phyloP scores from a whole-genome alignment of 345 rosid species.

The Microthlaspi erraticum region DNA sequence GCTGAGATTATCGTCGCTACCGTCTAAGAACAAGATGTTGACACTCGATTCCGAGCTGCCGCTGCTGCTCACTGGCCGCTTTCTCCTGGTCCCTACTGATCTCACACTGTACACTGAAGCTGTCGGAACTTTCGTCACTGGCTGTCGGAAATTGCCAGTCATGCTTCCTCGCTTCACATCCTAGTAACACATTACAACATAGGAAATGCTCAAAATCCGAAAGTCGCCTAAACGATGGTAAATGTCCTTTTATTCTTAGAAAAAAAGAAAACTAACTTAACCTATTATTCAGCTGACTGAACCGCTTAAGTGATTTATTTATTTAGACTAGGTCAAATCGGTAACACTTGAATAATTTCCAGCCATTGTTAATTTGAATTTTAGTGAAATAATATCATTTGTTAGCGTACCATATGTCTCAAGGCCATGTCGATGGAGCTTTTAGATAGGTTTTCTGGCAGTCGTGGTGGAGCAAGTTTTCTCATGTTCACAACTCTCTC shows the following conservation, averaged over 20 bases:
- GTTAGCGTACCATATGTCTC: slow-evolving; percentile 67
- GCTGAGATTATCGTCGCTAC: slow-evolving; percentile 47
- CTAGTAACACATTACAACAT: slow-evolving; percentile 10
- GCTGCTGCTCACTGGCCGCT: slow-evolving; percentile 64
- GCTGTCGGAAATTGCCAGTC: slow-evolving; percentile 61
- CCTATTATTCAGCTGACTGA: too few relatives aligned
- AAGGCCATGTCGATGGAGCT: slow-evolving; percentile 86
- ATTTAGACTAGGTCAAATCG: background rate
- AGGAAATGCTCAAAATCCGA: background rate
- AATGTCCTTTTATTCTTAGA: too few relatives aligned
- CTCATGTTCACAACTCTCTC: slow-evolving; percentile 71
- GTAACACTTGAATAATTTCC: background rate
- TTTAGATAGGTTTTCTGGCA: slow-evolving; percentile 58
- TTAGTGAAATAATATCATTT: background rate
- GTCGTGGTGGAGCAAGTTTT: slow-evolving; percentile 67
- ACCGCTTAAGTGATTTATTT: too few relatives aligned
- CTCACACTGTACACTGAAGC: slow-evolving; percentile 72
- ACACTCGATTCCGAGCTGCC: slow-evolving; percentile 78
- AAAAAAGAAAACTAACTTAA: too few relatives aligned
- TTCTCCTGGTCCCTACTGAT: slow-evolving; percentile 49
- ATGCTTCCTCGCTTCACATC: slow-evolving; percentile 73
- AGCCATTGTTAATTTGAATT: background rate
- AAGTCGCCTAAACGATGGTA: background rate
- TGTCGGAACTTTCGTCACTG: slow-evolving; percentile 60
- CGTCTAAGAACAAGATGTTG: slow-evolving; percentile 57